phyloP scores from a whole-genome alignment of 306 rosid species.

The Quercus dentata region DNA sequence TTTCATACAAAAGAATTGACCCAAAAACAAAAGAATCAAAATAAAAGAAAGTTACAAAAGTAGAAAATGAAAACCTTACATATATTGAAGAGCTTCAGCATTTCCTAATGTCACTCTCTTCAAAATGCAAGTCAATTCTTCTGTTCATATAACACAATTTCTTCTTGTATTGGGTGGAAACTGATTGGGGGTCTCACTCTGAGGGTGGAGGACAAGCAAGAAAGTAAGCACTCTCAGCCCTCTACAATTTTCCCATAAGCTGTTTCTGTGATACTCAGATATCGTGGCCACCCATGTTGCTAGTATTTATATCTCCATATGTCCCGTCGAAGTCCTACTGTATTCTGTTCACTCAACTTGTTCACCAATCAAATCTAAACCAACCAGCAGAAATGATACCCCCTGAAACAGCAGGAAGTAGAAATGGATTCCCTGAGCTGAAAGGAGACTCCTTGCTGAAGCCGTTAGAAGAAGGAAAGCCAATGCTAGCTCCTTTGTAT shows the following conservation, averaged over 20 bases:
- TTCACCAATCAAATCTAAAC: slow-evolving; percentile 87
- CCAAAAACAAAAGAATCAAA: slow-evolving; percentile 40
- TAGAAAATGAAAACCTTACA: slow-evolving; percentile 30
- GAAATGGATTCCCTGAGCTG: slow-evolving; percentile 95
- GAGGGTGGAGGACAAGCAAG: slow-evolving; percentile 11
- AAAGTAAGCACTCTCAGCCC: slow-evolving; percentile 18
- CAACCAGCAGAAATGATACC: slow-evolving; percentile 79
- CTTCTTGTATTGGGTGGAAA: slow-evolving; percentile 19
- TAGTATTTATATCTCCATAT: neutral
- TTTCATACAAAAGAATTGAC: slow-evolving; percentile 73
- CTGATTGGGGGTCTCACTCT: slow-evolving; percentile 7
- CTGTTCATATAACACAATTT: slow-evolving; percentile 3
- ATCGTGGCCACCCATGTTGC: slow-evolving; percentile 1
- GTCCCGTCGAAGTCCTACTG: neutral
- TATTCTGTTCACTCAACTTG: slow-evolving; percentile 53
- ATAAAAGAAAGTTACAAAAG: slow-evolving; percentile 28
- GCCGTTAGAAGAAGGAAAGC: slow-evolving; percentile 88
- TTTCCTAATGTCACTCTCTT: slow-evolving; percentile 11
- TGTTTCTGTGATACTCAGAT: neutral
- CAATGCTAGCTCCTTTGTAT: slow-evolving; percentile 74
- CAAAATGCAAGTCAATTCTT: slow-evolving; percentile 10
- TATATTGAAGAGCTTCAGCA: slow-evolving; percentile 18
- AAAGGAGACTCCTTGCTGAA: slow-evolving; percentile 85
- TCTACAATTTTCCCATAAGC: slow-evolving; percentile 1
- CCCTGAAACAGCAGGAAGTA: slow-evolving; percentile 95